Evolutionary conservation across 2,329 filamentous ascomycete genomes (phyloP), one percentile per base, ranked within the genome.

Genomic region (Gyromitra esculenta): DNA sequence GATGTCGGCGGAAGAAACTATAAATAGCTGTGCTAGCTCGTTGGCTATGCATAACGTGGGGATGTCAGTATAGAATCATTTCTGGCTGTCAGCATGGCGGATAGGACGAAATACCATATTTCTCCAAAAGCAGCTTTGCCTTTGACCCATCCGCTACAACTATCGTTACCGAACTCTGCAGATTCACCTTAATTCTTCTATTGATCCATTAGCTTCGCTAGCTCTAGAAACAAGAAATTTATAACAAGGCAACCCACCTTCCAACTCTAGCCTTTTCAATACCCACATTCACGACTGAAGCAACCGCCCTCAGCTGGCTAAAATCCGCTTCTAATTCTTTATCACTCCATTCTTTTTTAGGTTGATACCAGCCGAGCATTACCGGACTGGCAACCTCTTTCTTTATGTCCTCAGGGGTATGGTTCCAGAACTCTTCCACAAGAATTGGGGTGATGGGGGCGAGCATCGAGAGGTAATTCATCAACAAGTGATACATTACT

Each of bases 121-220:
- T 83, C 50, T 82, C 79, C 31, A 89, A 81, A 11, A 84, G 79
- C 0, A 80, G 78, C 3, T 82, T 77, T 6, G 82, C 80, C n/a
- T 81, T 75, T 37, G 69, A 78, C 1, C 81, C 80, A 59, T 86
- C 83, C 1, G 86, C 83, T 0, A 88, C 81, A 4, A 84, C 80
- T 13, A 94, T 82, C 5, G 88, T 81, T 0, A 97, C 90, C 6
- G 88, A 89, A 66, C 91, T 92, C 82, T 97, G 92, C 1, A 98
- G 87, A 1, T 78, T 79, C 25, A 80, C 80, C 41, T 79, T 80
- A 1, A 81, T 60, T 15, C 59, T 45, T 59, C 75, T 77, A 52
- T 60, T 31, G 25, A 15, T 7, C 13, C 4, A 37, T 76, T 59
- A 76, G 69, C 50, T 65, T 6, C 15, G 18, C 37, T 11, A 52